Conservation (phyloP, 495 filamentous ascomycete genomes). For the Hypoxylon fragiforme region DNA sequence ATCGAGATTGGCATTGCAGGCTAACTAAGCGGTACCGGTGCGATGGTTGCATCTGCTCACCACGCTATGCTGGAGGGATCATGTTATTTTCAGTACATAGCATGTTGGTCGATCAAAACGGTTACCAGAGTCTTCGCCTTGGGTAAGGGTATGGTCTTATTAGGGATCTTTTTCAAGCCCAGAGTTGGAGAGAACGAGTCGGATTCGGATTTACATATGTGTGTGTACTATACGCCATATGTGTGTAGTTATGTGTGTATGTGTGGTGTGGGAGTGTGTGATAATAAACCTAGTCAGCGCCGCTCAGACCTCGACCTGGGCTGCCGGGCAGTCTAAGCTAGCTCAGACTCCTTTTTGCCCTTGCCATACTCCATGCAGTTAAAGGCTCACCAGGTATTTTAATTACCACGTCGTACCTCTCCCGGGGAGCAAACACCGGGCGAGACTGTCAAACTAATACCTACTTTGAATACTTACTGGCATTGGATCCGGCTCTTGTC, state of each 20-base stretch:
- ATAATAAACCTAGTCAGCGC: constrained; percentile 22
- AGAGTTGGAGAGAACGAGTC: too few species aligned
- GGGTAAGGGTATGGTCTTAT: too few species aligned
- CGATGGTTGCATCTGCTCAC: constrained; percentile 2
- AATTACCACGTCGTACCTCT: constrained; percentile 15
- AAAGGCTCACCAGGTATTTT: constrained; percentile 11
- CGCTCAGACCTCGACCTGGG: constrained; percentile 15
- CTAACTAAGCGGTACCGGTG: constrained; percentile 2
- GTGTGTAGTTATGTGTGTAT: too few species aligned
- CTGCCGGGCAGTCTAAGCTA: constrained; percentile 15
- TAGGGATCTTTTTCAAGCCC: too few species aligned
- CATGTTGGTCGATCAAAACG: too few species aligned
- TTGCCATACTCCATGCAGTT: constrained; percentile 11
- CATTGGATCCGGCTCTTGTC: too few species aligned
- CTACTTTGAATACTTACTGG: too few species aligned
- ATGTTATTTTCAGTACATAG: too few species aligned
- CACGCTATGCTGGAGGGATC: neutral
- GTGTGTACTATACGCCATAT: too few species aligned
- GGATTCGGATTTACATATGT: too few species aligned
- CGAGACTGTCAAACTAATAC: neutral
- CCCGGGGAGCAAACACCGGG: neutral
- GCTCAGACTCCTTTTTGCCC: constrained; percentile 12
- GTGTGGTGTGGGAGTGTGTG: too few species aligned
- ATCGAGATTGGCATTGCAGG: neutral
- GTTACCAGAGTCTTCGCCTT: constrained; percentile 8